Evolutionary conservation across 768 basidiomycete species (phyloP).

Genomic region (Tulasnella sp.): DNA sequence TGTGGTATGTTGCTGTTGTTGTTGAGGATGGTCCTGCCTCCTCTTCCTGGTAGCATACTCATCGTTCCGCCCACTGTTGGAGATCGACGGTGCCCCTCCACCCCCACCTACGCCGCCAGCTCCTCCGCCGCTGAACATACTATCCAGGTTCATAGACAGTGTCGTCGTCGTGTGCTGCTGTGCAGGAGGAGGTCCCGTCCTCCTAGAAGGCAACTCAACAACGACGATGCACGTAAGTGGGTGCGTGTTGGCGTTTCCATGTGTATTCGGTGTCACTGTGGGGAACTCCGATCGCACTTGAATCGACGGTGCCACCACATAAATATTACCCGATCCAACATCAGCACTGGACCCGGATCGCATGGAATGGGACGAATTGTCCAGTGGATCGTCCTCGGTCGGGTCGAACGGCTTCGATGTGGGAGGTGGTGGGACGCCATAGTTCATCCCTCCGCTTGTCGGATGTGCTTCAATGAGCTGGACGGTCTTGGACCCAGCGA

Average conservation of each 20-base stretch:
- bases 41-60: too few relatives aligned
- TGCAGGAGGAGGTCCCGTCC: conserved; percentile 24
- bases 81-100: too few relatives aligned
- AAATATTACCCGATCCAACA: conserved; percentile 25
- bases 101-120: too few relatives aligned
- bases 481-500: neutral
- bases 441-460: neutral
- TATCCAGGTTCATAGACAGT: neutral
- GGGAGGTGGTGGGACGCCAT: neutral
- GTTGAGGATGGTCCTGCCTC: too few relatives aligned
- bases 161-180: neutral
- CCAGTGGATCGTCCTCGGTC: conserved; percentile 77
- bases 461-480: conserved; percentile 12
- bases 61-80: too few relatives aligned
- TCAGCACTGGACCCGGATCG: conserved; percentile 40
- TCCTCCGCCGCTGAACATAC: too few relatives aligned
- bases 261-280: conserved; percentile 54
- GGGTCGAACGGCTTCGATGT: conserved; percentile 45
- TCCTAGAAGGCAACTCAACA: conserved; percentile 80
- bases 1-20: neutral
- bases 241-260: conserved; percentile 41
- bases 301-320: conserved; percentile 86
- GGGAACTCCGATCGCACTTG: conserved; percentile 89
- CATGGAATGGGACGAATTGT: conserved; percentile 39
- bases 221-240: conserved; percentile 89